Base-by-base conservation (phyloP, 192 early-diverging fungal species). In the Endogone sp. region DNA sequence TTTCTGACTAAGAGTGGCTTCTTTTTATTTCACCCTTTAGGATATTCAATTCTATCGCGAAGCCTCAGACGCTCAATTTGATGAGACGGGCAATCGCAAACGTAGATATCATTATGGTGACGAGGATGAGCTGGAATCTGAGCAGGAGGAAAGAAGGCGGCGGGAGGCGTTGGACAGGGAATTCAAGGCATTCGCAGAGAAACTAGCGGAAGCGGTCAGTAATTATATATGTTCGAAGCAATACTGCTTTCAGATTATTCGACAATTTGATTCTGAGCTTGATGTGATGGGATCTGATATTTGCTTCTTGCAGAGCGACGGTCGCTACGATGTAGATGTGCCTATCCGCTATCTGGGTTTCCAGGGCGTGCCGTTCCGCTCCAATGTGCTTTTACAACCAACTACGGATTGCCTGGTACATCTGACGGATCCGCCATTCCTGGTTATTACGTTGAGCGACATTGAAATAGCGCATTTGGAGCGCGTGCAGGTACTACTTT, bases 11-110 rank as follows among this genome's bases (percentile, higher is more conserved):
- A 79, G 29, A 8, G n/a, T 3, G 21, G 10, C 56, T 72, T 58
- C 54, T 2, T 44, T 29, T 24, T 26, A 28, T 29, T 31, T 56
- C 60, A 16, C 49, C 20, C 3, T 56, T 4, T 77, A 91, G 85
- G 96, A 99, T 76, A 90, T 99, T 56, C 98, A 99, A 82, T 98
- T 99, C 82, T 98, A 96, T 75, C 90, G 94, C 66, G 96, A 98
- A 71, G 95, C 97, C 2, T 89, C 92, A 2, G 98, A 99, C 65
- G 92, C 92, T 2, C 88, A 89, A 57, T 96, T 93, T 77, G 96
- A 99, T 75, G 98, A 99, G 81, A 99, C 98, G 25, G 95, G 95
- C 65, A 97, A 96, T 73, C 85, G 91, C 29, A 77, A 90, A 66
- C 89, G 93, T 57, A 85, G 85, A 72, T 84, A 88, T 70, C 90